phyloP scores from a whole-genome alignment of 805 yeast species.

The Dipodascus albidus region DNA sequence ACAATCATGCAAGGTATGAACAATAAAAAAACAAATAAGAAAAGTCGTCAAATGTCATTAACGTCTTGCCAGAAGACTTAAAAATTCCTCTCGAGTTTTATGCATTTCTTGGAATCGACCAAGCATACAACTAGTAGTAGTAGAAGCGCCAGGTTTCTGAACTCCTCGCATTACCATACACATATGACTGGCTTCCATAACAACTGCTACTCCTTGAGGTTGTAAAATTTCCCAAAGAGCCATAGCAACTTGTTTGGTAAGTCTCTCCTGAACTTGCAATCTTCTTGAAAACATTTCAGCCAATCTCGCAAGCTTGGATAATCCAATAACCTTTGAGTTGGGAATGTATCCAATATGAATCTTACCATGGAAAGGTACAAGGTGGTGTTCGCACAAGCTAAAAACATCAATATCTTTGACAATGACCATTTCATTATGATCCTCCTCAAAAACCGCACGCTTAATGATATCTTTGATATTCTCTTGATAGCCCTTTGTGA shows the following conservation, averaged over 20 bases:
- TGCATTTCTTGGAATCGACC: constrained; percentile 92
- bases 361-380: constrained; percentile 95
- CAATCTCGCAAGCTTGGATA: constrained; percentile 83
- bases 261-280: constrained; percentile 94
- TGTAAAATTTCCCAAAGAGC: constrained; percentile 82
- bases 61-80: constrained; percentile 63
- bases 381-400: constrained; percentile 93
- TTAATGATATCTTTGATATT: constrained; percentile 86
- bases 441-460: constrained; percentile 93
- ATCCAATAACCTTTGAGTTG: constrained; percentile 81
- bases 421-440: constrained; percentile 98
- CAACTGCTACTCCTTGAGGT: constrained; percentile 97
- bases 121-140: constrained; percentile 93
- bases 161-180: constrained; percentile 98
- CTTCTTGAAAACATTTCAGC: constrained; percentile 97
- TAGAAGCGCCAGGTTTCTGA: constrained; percentile 87
- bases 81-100: constrained; percentile 92
- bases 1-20: neutral
- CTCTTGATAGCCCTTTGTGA: constrained; percentile 95
- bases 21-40: neutral
- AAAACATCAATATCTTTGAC: constrained; percentile 89
- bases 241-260: constrained; percentile 95
- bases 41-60: constrained; percentile 13
- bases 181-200: constrained; percentile 96
- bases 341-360: constrained; percentile 98